Conservation (phyloP, 768 basidiomycete genomes). For the Pleurotus citrinopileatus region DNA sequence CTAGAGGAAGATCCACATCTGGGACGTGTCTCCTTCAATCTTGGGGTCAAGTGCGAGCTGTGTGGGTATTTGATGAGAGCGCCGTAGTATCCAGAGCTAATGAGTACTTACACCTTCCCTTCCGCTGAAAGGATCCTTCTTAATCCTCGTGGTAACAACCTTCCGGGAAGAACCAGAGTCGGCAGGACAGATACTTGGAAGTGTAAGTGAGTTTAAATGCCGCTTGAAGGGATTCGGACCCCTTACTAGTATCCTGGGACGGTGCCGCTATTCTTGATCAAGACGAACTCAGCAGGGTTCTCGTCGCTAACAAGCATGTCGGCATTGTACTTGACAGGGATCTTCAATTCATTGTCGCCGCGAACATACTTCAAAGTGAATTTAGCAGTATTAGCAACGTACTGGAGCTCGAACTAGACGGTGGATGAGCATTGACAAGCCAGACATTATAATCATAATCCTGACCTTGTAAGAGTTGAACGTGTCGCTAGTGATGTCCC, state of each 20-base stretch:
- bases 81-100: neutral
- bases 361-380: neutral
- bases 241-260: neutral
- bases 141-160: neutral
- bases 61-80: neutral
- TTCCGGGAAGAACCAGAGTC: neutral
- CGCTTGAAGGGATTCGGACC: neutral
- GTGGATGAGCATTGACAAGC: neutral
- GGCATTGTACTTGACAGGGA: neutral
- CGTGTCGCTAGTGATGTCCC: neutral
- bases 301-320: neutral
- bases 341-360: neutral
- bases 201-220: neutral
- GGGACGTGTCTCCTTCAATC: neutral
- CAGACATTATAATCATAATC: neutral
- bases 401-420: neutral
- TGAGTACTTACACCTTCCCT: neutral
- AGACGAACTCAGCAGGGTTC: neutral
- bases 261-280: neutral
- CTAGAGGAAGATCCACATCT: neutral
- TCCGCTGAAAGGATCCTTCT: neutral
- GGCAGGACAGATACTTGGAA: neutral
- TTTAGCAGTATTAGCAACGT: neutral
- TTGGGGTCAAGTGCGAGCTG: neutral
- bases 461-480: neutral